Evolutionary conservation across 2,329 filamentous ascomycete species (phyloP), one percentile per base, ranked within the genome.

Genomic region (Penicillium sp.): DNA sequence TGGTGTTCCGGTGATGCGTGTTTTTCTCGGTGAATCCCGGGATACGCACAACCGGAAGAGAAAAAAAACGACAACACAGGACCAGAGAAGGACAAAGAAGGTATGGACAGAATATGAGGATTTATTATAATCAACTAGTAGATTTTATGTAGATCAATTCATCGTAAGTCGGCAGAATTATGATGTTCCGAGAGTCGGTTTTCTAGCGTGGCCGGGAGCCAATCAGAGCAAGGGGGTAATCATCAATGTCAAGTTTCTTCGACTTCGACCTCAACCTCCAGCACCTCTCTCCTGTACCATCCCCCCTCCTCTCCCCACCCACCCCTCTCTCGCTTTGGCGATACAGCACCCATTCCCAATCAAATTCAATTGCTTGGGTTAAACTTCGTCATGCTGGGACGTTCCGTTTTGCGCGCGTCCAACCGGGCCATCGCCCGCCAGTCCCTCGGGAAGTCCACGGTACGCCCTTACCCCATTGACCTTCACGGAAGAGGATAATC

Each of bases 351-450:
- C 31, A 45, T 66, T 66, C 65, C 63, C 61, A 65, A 61, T 61
- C 57, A 63, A 62, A 59, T 60, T 61, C 55, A 62, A 62, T 71
- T 61, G 66, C 68, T 71, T 67, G 72, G 74, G 72, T 71, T 68
- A 66, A 61, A 68, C 67, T 72, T 70, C 59, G 65, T 69, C 84
- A 97, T 97, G 93, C 88, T 97, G 86, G 89, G 91, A 82, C 90
- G 92, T 85, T 91, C 92, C 81, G 87, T 87, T 82, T 82, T 96
- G 85, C 91, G 91, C 78, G 85, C 89, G 86, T 92, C 92, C 86
- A 85, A 89, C 75, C 84, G 92, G 83, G 89, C 88, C 83, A 83
- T 87, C 79, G 85, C 88, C 73, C 83, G 87, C 82, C 89, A 89
- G 83, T 84, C 85, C 79, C 83, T 87, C 77, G 82, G 86, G 77